Conservation (phyloP, 179 eudicot species). For the Silene coronaria region DNA sequence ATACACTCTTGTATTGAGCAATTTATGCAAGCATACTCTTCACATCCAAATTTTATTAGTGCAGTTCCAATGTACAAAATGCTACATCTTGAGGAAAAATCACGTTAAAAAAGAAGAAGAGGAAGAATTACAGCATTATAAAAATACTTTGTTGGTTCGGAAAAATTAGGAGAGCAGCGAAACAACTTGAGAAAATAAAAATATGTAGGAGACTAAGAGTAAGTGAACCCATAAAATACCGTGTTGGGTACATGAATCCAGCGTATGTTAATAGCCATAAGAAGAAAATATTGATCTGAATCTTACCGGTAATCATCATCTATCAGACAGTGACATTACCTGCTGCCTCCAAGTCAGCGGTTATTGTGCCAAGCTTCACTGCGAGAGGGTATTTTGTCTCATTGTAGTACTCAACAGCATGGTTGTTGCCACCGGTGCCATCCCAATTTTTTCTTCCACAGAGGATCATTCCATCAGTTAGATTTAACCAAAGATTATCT, state of each 20-base stretch:
- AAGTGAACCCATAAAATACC: neutral
- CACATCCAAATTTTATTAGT: neutral
- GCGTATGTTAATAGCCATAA: neutral
- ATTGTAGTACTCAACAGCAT: constrained; percentile 78
- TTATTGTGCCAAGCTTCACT: constrained; percentile 94
- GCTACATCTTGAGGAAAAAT: neutral
- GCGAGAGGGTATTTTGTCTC: constrained; percentile 77
- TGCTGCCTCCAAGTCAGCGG: constrained; percentile 88
- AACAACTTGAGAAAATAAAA: neutral
- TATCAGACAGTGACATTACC: constrained; percentile 41
- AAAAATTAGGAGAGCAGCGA: neutral
- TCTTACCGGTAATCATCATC: constrained; percentile 7
- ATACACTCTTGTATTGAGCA: neutral
- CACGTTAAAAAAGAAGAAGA: neutral
- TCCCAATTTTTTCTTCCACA: constrained; percentile 98
- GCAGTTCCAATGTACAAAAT: neutral
- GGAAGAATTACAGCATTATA: too few relatives aligned
- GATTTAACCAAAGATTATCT: constrained; percentile 90
- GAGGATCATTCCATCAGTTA: constrained; percentile 86
- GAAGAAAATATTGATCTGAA: constrained; percentile 4
- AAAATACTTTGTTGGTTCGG: neutral
- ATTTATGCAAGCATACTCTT: neutral
- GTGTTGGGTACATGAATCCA: constrained; percentile 1
- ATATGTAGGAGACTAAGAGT: neutral
- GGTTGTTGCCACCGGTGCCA: constrained; percentile 94